Conservation (phyloP, 306 rosid genomes). For the Lathyrus tuberosus region DNA sequence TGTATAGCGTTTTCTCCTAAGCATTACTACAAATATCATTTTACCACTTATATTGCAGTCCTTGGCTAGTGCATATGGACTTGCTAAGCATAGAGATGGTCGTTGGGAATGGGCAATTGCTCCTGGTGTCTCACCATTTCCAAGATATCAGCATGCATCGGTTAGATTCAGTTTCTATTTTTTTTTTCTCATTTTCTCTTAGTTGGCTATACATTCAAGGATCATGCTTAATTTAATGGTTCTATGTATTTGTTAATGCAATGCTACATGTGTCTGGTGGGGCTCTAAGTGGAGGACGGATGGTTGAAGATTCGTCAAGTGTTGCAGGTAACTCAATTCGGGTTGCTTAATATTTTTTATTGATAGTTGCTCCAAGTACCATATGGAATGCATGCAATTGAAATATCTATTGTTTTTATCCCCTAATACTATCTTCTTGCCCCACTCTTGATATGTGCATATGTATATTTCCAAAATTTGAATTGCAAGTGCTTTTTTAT, state of each 20-base stretch:
- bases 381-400: constrained; percentile 29
- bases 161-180: constrained; percentile 58
- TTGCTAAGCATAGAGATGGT: constrained; percentile 99
- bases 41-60: constrained; percentile 62
- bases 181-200: constrained; percentile 25
- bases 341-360: too few species aligned
- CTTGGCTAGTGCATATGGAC: constrained; percentile 97
- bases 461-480: neutral
- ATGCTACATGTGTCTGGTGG: too few species aligned
- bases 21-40: constrained; percentile 28
- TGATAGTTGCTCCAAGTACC: neutral
- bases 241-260: too few species aligned
- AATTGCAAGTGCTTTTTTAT: neutral
- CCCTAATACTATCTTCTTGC: too few species aligned
- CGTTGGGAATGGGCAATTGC: constrained; percentile 99
- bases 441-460: neutral
- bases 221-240: too few species aligned
- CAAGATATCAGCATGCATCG: constrained; percentile 99
- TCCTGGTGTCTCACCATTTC: constrained; percentile 98
- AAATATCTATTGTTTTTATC: constrained; percentile 20
- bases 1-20: constrained; percentile 29
- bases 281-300: too few species aligned
- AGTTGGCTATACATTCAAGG: too few species aligned
- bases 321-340: constrained; percentile 82
- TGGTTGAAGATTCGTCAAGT: constrained; percentile 99